Percentiles rank a stretch among this genome's conserved stretches.
Evolutionary conservation across 192 early-diverging fungal genomes (phyloP).

Genomic region (Dispira simplex): DNA sequence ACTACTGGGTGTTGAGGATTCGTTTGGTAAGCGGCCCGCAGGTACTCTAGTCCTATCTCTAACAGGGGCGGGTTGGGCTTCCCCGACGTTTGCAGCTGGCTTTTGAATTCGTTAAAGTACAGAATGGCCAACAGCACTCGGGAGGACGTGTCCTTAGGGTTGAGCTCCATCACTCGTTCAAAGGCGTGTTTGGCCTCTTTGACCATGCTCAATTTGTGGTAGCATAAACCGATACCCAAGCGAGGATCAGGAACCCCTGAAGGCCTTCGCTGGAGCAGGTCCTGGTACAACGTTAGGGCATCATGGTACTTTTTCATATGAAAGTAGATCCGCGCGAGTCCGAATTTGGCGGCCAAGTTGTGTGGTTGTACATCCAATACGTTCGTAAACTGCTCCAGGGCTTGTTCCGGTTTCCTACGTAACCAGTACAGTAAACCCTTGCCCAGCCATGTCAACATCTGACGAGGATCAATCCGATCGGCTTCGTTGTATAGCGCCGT

Average conservation of each 20-base stretch:
- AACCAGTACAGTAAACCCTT: conserved; percentile 40
- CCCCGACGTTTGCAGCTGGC: neutral
- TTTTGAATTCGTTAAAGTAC: conserved; percentile 62
- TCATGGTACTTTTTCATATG: conserved; percentile 39
- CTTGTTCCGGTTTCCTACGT: conserved; percentile 17
- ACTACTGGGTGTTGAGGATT: conserved; percentile 19
- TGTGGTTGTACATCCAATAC: conserved; percentile 24
- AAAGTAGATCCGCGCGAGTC: conserved; percentile 44
- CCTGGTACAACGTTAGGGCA: conserved; percentile 65
- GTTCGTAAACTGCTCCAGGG: conserved; percentile 29
- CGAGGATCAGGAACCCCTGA: conserved; percentile 49
- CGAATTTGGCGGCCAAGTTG: conserved; percentile 35
- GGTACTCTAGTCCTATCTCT: conserved; percentile 17
- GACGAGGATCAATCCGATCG: conserved; percentile 47
- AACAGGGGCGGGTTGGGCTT: conserved; percentile 6
- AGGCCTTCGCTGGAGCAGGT: conserved; percentile 43
- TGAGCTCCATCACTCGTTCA: conserved; percentile 44
- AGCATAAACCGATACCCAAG: conserved; percentile 79
- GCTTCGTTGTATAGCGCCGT: conserved; percentile 62
- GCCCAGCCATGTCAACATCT: conserved; percentile 53
- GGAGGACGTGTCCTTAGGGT: conserved; percentile 51
- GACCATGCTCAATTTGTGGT: conserved; percentile 48
- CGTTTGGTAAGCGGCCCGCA: conserved; percentile 17
- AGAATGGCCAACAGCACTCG: conserved; percentile 57
- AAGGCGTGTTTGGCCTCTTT: conserved; percentile 57